Evolutionary conservation across 495 filamentous ascomycete genomes (phyloP).

Genomic region (Chaetomidium leptoderma): DNA sequence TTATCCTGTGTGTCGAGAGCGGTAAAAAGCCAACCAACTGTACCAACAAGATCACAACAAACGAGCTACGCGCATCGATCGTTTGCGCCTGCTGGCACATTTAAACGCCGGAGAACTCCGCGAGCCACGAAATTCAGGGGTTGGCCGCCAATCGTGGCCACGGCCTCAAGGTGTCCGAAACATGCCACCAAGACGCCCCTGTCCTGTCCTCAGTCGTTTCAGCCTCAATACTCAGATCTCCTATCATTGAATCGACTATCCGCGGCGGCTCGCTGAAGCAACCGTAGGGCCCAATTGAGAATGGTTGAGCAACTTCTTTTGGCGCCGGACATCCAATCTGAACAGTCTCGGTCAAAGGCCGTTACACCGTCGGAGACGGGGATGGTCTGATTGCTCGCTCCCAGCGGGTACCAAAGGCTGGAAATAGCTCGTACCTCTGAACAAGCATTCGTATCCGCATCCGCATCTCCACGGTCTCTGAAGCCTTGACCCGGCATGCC

Average conservation of each 20-base stretch:
- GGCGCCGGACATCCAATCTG: neutral
- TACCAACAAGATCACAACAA: conserved; percentile 5
- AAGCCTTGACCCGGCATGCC: neutral
- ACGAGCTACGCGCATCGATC: too few relatives aligned
- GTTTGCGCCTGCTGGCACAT: too few relatives aligned
- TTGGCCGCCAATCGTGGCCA: conserved; percentile 8
- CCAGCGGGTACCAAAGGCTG: neutral
- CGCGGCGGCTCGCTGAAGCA: neutral
- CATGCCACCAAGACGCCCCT: neutral
- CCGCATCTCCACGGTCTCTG: neutral
- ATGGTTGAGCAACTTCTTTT: neutral
- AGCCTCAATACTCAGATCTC: conserved; percentile 2
- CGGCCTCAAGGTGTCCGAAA: conserved; percentile 5
- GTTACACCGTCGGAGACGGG: neutral
- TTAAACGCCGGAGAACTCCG: conserved; percentile 15
- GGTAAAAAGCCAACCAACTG: too few relatives aligned
- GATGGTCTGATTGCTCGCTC: neutral
- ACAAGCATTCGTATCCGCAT: neutral
- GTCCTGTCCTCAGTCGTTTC: conserved; percentile 2
- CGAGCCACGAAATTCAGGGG: neutral
- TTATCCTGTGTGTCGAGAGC: too few relatives aligned
- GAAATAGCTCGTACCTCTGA: neutral
- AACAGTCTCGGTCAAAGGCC: neutral
- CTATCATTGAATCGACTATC: neutral
- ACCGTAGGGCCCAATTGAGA: conserved; percentile 4